phyloP scores from a whole-genome alignment of 2,329 filamentous ascomycete genomes.

The Colletotrichum somersetense region DNA sequence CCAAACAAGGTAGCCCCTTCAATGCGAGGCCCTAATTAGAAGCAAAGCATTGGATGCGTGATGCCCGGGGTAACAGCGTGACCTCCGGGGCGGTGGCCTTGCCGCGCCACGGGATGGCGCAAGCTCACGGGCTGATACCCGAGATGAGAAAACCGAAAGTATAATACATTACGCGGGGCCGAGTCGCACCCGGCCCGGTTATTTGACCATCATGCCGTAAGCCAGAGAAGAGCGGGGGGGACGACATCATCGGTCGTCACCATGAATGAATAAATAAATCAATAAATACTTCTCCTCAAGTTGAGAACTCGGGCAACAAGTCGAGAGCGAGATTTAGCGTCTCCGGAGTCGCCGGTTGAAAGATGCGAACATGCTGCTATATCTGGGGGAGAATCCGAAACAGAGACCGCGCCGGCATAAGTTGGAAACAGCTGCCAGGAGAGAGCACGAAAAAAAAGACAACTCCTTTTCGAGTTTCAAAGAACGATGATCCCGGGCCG shows the following conservation, averaged over 20 bases:
- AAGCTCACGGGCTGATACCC: constrained; percentile 6
- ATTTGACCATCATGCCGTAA: not conserved
- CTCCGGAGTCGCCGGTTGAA: not conserved
- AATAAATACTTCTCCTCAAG: too few relatives aligned
- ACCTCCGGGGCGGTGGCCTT: not conserved
- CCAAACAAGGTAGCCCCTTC: constrained; percentile 3
- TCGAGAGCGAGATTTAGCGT: not conserved
- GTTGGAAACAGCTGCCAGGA: constrained; percentile 1
- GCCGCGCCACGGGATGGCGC: not conserved
- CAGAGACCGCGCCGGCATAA: constrained; percentile 12
- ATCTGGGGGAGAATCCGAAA: constrained; percentile 22
- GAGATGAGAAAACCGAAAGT: constrained; percentile 28
- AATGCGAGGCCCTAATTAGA: not conserved
- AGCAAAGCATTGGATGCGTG: not conserved
- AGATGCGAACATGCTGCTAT: not conserved
- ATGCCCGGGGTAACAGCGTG: not conserved
- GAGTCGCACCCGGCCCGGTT: not conserved
- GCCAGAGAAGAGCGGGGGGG: not conserved
- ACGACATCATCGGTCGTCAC: not conserved
- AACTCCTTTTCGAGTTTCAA: constrained; percentile 21
- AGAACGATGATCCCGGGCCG: constrained; percentile 23
- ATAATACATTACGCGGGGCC: constrained; percentile 14
- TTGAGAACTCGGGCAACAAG: not conserved
- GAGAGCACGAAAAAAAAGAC: not conserved
- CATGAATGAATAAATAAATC: not conserved